Percentiles rank a stretch among this genome's conserved stretches.
phyloP scores from a whole-genome alignment of 1,139 yeast species.

The Lodderomyces jiufengensis region DNA sequence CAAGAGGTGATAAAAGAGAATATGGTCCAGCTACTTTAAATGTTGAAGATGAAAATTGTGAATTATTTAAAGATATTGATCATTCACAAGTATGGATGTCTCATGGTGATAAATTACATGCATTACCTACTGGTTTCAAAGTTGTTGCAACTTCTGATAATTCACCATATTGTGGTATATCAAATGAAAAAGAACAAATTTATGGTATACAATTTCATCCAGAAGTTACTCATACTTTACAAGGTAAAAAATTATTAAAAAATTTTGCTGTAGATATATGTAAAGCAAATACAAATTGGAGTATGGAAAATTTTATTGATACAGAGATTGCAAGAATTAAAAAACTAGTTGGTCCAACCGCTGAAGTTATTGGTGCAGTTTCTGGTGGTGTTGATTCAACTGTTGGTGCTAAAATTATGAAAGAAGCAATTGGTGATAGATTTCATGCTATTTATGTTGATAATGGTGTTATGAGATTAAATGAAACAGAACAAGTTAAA shows the following conservation, averaged over 20 bases:
- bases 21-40: slow-evolving; percentile 93
- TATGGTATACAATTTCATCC: slow-evolving; percentile 99
- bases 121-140: slow-evolving; percentile 85
- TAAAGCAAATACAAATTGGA: slow-evolving; percentile 87
- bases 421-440: slow-evolving; percentile 97
- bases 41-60: slow-evolving; percentile 64
- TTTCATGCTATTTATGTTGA: slow-evolving; percentile 98
- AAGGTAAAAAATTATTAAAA: slow-evolving; percentile 81
- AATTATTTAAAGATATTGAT: slow-evolving; percentile 82
- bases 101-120: slow-evolving; percentile 93
- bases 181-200: slow-evolving; percentile 67
- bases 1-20: slow-evolving; percentile 96
- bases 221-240: slow-evolving; percentile 93
- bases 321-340: slow-evolving; percentile 93
- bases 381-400: slow-evolving; percentile 99
- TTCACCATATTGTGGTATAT: slow-evolving; percentile 94
- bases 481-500: slow-evolving; percentile 87
- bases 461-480: slow-evolving; percentile 94
- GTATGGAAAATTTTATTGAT: slow-evolving; percentile 95
- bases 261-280: slow-evolving; percentile 94
- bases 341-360: slow-evolving; percentile 91
- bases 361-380: slow-evolving; percentile 99
- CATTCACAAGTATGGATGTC: slow-evolving; percentile 99
- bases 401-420: slow-evolving; percentile 97
- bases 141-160: slow-evolving; percentile 88